phyloP scores from a whole-genome alignment of 2,329 filamentous ascomycete species.

The Didymella glomerata region DNA sequence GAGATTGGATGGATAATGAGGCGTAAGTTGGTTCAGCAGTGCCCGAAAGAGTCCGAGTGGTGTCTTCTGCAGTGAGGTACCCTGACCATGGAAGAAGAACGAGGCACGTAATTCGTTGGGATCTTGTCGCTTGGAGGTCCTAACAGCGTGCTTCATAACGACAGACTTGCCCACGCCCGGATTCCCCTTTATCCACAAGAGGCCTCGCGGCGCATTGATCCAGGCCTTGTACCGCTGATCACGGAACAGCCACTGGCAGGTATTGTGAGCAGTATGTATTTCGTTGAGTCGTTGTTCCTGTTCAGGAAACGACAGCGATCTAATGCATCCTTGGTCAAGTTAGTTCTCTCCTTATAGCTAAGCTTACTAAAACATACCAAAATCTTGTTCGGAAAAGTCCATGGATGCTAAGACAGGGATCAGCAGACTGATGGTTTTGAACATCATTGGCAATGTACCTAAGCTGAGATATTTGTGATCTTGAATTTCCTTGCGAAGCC shows the following conservation, averaged over 20 bases:
- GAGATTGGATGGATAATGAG: neutral
- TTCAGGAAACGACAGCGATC: neutral
- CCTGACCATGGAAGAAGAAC: neutral
- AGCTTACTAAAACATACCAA: neutral
- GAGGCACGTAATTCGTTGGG: neutral
- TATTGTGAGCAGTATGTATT: slow-evolving; percentile 48
- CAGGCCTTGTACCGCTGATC: slow-evolving; percentile 47
- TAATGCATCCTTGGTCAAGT: neutral
- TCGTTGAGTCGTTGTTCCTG: slow-evolving; percentile 9
- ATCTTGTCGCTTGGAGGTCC: too few species aligned
- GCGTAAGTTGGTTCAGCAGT: neutral
- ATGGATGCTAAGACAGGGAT: neutral
- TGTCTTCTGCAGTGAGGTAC: neutral
- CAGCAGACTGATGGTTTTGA: too few species aligned
- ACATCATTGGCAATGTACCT: too few species aligned
- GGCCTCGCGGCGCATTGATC: slow-evolving; percentile 42
- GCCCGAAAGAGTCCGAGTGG: neutral
- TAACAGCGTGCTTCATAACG: slow-evolving; percentile 40
- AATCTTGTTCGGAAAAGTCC: neutral
- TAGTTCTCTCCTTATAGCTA: too few species aligned
- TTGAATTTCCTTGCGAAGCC: neutral
- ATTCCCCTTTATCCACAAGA: slow-evolving; percentile 49
- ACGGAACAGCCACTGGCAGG: slow-evolving; percentile 51
- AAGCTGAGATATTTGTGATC: neutral
- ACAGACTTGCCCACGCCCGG: slow-evolving; percentile 50